phyloP scores from a whole-genome alignment of 148 eudicot species.

The Oxyria digyna region DNA sequence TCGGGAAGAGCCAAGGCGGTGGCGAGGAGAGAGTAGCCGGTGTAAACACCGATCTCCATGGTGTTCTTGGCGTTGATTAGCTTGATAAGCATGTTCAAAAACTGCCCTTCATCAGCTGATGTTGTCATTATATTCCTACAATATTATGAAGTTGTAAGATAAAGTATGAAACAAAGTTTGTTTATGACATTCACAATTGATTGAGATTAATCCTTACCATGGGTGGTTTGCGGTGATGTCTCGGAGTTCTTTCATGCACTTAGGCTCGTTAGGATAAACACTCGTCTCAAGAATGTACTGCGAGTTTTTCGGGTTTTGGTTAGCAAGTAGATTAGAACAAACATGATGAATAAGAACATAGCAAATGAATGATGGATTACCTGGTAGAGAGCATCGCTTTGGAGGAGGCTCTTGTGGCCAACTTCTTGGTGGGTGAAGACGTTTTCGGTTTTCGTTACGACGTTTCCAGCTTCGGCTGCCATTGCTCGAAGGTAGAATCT shows the following conservation, averaged over 20 bases:
- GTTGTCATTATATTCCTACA: constrained; percentile 22
- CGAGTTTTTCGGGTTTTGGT: background rate
- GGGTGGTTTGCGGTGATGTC: constrained; percentile 90
- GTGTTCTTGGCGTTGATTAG: constrained; percentile 26
- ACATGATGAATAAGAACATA: too few relatives aligned
- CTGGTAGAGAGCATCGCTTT: constrained; percentile 81
- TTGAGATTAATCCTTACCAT: constrained; percentile 21
- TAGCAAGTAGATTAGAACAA: background rate
- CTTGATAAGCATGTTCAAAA: constrained; percentile 22
- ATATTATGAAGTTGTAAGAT: background rate
- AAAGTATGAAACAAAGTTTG: too few relatives aligned
- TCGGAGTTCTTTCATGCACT: constrained; percentile 78
- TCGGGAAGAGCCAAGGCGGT: constrained; percentile 30
- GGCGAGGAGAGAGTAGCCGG: constrained; percentile 33
- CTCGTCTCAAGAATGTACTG: constrained; percentile 91
- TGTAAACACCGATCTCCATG: constrained; percentile 30
- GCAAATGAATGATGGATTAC: constrained; percentile 18
- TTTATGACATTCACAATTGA: too few relatives aligned
- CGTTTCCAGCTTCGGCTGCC: constrained; percentile 11
- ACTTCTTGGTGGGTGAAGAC: constrained; percentile 46
- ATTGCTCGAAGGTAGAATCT: background rate
- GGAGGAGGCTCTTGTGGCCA: constrained; percentile 88
- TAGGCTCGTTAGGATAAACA: constrained; percentile 82
- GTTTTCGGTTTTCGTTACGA: constrained; percentile 16
- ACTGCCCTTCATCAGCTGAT: constrained; percentile 29